phyloP scores from a whole-genome alignment of 225 moss, liverwort and hornwort species.

The Pseudoscleropodium purum region DNA sequence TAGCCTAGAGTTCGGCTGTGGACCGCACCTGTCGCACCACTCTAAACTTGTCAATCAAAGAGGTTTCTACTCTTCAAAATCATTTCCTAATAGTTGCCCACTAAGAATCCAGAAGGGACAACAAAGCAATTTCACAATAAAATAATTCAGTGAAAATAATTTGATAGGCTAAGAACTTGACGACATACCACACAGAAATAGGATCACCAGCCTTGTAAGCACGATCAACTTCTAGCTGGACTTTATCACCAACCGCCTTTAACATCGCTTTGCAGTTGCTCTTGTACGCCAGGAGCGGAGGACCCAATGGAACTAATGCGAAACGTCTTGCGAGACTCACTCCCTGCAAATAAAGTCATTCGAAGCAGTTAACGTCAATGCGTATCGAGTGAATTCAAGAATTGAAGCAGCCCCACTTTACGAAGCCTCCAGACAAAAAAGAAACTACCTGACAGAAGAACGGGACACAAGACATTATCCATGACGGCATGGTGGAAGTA shows the following conservation, averaged over 20 bases:
- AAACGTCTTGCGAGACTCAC: constrained; percentile 95
- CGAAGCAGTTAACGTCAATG: neutral
- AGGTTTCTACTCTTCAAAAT: neutral
- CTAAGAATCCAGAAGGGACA: neutral
- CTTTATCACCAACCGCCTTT: constrained; percentile 67
- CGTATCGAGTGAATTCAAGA: neutral
- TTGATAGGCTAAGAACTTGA: neutral
- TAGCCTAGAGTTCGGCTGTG: constrained; percentile 92
- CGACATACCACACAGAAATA: constrained; percentile 79
- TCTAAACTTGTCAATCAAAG: constrained; percentile 1
- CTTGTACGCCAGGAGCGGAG: constrained; percentile 83
- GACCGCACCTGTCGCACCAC: constrained; percentile 75
- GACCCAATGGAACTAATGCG: constrained; percentile 90
- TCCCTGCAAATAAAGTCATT: constrained; percentile 42
- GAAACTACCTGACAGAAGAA: neutral
- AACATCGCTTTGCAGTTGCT: constrained; percentile 96
- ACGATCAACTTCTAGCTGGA: constrained; percentile 87
- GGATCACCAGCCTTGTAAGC: constrained; percentile 89
- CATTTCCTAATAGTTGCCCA: neutral
- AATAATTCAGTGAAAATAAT: neutral
- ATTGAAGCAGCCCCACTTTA: neutral
- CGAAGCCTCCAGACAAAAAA: neutral
- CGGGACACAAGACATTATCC: neutral
- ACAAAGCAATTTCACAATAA: neutral
- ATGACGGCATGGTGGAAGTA: neutral